Conservation (phyloP, 2,329 filamentous ascomycete genomes). For the Cladosporium sp. region DNA sequence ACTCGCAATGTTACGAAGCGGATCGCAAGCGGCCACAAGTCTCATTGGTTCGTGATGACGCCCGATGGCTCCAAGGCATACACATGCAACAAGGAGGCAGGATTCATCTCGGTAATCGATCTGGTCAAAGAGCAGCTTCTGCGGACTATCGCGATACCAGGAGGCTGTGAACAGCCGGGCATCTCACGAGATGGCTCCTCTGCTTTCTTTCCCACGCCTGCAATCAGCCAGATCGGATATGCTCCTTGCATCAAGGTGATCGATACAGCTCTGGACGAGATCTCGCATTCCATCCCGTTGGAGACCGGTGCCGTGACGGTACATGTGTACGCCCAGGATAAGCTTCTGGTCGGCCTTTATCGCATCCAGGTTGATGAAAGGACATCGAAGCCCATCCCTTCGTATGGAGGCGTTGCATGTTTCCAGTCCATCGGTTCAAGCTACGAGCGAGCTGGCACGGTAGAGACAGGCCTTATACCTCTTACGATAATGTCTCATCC, state of each 20-base stretch:
- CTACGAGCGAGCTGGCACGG: conserved; percentile 10
- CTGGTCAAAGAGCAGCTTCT: not conserved
- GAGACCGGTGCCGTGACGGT: not conserved
- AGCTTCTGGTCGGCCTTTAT: not conserved
- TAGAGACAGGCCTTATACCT: conserved; percentile 18
- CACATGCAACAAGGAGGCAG: conserved; percentile 23
- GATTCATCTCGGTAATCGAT: conserved; percentile 5
- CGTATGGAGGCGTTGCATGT: not conserved
- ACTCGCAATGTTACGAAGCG: conserved; percentile 19
- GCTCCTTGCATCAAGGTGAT: conserved; percentile 7
- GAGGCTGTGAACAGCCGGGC: conserved; percentile 9
- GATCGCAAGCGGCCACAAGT: conserved; percentile 18
- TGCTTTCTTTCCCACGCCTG: conserved; percentile 3
- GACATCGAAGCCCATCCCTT: conserved; percentile 2
- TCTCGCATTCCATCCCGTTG: not conserved
- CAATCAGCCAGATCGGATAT: conserved; percentile 1
- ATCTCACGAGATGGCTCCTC: not conserved
- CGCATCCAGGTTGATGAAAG: not conserved
- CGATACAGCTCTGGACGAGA: not conserved
- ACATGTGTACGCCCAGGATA: not conserved
- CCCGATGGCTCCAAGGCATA: conserved; percentile 22
- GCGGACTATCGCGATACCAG: not conserved
- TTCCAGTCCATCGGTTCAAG: not conserved
- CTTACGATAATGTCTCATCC: conserved; percentile 17
- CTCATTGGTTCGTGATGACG: conserved; percentile 24